These are phyloP conservation scores for Spizellomyces sp. DNA, from an alignment of 192 early-diverging fungal genomes.

Conservation along the genomic window DNA sequence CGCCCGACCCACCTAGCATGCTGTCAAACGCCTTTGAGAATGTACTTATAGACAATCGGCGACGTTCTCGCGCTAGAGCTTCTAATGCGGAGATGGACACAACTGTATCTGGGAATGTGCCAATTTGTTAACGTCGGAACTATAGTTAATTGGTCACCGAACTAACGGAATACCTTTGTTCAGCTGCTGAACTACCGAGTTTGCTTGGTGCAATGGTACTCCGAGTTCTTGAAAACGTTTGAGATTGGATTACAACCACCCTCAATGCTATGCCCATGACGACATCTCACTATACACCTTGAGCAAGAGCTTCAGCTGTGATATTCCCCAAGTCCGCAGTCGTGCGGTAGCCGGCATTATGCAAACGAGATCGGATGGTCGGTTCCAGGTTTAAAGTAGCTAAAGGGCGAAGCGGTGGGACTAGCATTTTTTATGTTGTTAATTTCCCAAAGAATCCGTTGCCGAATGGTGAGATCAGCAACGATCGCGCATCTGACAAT, in stretches of 20 bases:
- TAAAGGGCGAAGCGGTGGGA: slow-evolving; percentile 23
- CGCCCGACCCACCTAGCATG: slow-evolving; percentile 42
- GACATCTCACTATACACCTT: slow-evolving; percentile 16
- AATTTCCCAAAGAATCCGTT: background rate
- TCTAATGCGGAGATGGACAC: slow-evolving; percentile 39
- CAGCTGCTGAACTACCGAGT: slow-evolving; percentile 1
- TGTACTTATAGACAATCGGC: slow-evolving; percentile 34
- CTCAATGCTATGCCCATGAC: background rate
- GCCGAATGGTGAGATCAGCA: no score
- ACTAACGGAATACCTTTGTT: background rate
- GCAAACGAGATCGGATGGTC: slow-evolving; percentile 10
- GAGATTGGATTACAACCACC: background rate
- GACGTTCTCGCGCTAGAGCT: slow-evolving; percentile 30
- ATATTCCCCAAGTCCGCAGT: slow-evolving; percentile 31
- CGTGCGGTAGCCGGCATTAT: slow-evolving; percentile 36
- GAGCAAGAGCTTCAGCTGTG: slow-evolving; percentile 20
- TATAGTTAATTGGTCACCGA: no score
- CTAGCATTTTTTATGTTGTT: slow-evolving; percentile 6
- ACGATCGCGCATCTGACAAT: no score
- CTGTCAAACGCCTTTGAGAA: slow-evolving; percentile 43
- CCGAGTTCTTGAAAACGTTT: background rate
- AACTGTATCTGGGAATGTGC: slow-evolving; percentile 19
- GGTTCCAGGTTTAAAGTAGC: slow-evolving; percentile 21
- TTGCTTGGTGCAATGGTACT: slow-evolving; percentile 5
- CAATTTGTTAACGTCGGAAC: background rate